Conservation (phyloP, 371 early-diverging fungal species). For the Dinochytrium kinnereticum region DNA sequence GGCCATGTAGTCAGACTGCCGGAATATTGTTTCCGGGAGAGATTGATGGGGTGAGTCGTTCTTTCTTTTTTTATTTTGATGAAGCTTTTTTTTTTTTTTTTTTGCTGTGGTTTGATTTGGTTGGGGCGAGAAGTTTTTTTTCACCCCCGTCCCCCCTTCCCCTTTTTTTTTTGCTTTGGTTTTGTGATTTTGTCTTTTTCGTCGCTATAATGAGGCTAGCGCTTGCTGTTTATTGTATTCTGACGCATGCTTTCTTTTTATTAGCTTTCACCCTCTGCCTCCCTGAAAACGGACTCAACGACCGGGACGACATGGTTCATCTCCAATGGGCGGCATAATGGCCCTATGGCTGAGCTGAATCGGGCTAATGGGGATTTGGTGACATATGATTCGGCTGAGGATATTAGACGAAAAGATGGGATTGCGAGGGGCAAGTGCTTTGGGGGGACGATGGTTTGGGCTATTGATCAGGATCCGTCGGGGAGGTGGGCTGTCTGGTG, state of each 20-base stretch:
- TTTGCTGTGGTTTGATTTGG: no score
- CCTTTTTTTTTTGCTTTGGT: no score
- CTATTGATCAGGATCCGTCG: constrained; percentile 27
- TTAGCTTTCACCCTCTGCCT: neutral
- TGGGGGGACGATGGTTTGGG: constrained; percentile 26
- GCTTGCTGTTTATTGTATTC: neutral
- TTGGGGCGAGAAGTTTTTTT: no score
- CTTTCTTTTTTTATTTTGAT: no score
- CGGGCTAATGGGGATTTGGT: neutral
- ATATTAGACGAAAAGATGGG: constrained; percentile 18
- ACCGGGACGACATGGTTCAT: constrained; percentile 23
- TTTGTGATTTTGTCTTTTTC: no score
- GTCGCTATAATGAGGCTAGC: no score
- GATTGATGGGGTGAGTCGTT: neutral
- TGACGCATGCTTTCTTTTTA: neutral
- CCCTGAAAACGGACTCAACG: neutral
- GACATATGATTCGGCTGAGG: constrained; percentile 9
- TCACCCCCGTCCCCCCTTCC: no score
- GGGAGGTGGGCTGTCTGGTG: constrained; percentile 6
- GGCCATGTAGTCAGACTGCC: constrained; percentile 10
- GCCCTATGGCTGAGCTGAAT: neutral
- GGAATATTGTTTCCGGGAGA: constrained; percentile 17
- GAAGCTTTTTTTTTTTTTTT: no score
- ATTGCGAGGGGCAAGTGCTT: constrained; percentile 13
- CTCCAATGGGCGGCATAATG: neutral